Evolutionary conservation across 2,329 filamentous ascomycete species (phyloP).

Genomic region (Cryphonectria radicalis): DNA sequence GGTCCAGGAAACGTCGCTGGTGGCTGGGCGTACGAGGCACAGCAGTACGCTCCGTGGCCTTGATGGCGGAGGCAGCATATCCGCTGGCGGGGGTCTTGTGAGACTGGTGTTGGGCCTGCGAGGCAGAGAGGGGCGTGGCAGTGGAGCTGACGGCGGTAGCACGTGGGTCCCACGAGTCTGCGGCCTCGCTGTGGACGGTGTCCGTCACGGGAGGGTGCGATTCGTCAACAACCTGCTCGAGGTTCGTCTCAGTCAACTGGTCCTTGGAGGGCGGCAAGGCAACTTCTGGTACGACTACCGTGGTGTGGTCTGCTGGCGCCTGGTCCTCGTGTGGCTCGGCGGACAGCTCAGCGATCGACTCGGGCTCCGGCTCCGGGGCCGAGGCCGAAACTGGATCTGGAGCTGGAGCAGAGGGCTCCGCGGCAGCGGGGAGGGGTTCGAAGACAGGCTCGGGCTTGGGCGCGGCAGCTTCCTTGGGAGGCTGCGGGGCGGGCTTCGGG

Average conservation of each 20-base stretch:
- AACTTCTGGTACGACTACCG: conserved; percentile 54
- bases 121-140: conserved; percentile 67
- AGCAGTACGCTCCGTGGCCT: conserved; percentile 68
- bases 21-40: conserved; percentile 73
- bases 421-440: conserved; percentile 47
- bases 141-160: conserved; percentile 61
- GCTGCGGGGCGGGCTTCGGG: conserved; percentile 61
- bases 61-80: conserved; percentile 80
- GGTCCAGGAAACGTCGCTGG: conserved; percentile 85
- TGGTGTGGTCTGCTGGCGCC: conserved; percentile 40
- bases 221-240: conserved; percentile 85
- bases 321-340: conserved; percentile 36
- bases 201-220: conserved; percentile 78
- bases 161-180: conserved; percentile 81
- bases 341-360: conserved; percentile 41
- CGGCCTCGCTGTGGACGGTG: conserved; percentile 86
- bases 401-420: conserved; percentile 35
- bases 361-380: conserved; percentile 39
- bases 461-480: conserved; percentile 51
- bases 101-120: conserved; percentile 64
- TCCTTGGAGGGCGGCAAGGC: conserved; percentile 74
- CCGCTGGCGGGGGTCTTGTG: conserved; percentile 69
- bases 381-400: conserved; percentile 30
- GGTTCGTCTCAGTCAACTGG: conserved; percentile 87
- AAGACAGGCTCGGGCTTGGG: conserved; percentile 50